These are phyloP conservation scores for Cryptococcus wingfieldii DNA, from an alignment of 1,284 basidiomycete genomes.

Conservation along the genomic window DNA sequence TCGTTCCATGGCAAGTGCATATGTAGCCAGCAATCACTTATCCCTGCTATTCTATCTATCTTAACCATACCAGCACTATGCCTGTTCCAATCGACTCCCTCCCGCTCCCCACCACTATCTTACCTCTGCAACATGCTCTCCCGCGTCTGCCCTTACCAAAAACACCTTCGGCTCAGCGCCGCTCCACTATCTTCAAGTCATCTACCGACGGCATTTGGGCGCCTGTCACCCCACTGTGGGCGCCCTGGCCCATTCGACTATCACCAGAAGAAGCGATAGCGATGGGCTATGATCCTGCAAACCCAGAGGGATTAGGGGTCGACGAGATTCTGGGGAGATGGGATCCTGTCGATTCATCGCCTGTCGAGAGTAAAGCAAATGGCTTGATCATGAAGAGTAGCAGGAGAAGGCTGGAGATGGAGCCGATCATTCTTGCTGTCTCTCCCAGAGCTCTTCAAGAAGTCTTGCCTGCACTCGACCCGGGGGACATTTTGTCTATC, in stretches of 20 bases:
- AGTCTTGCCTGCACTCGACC: conserved; percentile 77
- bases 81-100: conserved; percentile 8
- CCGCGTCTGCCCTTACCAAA: conserved; percentile 37
- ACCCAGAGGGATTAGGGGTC: conserved; percentile 44
- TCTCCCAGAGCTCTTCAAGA: conserved; percentile 66
- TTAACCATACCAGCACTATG: too few species aligned
- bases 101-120: conserved; percentile 26
- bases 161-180: conserved; percentile 67
- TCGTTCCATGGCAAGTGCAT: too few species aligned
- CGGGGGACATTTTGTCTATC: conserved; percentile 68
- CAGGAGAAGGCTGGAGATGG: conserved; percentile 55
- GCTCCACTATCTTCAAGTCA: conserved; percentile 57
- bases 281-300: conserved; percentile 58
- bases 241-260: conserved; percentile 81
- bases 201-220: conserved; percentile 56
- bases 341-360: conserved; percentile 28
- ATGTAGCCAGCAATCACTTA: too few species aligned
- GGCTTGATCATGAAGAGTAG: conserved; percentile 29
- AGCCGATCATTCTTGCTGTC: conserved; percentile 61
- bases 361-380: conserved; percentile 13
- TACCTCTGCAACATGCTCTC: conserved; percentile 28
- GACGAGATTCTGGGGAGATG: conserved; percentile 57
- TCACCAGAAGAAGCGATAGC: conserved; percentile 57
- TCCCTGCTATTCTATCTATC: too few species aligned
- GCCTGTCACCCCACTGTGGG: conserved; percentile 73